Percentiles rank a stretch among this genome's conserved stretches.
Conservation (phyloP, 2,329 filamentous ascomycete genomes). For the Plectosphaerella cucumerina region DNA sequence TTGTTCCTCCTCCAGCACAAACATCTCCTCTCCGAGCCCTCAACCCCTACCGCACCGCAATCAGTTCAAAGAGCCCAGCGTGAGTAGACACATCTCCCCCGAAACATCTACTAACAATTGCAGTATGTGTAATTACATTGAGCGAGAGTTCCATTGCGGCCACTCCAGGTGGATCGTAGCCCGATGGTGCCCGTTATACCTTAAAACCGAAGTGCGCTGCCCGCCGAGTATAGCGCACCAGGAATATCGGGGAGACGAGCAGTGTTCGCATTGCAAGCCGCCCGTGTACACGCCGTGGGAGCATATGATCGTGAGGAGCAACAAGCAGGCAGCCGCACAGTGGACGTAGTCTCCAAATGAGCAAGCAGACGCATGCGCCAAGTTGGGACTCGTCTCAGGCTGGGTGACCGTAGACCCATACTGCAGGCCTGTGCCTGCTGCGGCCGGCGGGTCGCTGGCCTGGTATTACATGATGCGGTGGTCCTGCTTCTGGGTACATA, state of each 20-base stretch:
- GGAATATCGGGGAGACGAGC: constrained; percentile 29
- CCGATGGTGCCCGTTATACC: constrained; percentile 38
- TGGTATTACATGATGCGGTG: too few relatives aligned
- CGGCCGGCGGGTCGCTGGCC: too few relatives aligned
- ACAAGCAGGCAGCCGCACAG: neutral
- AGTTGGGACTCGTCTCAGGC: too few relatives aligned
- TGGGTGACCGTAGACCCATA: too few relatives aligned
- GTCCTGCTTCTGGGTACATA: too few relatives aligned
- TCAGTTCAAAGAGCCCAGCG: too few relatives aligned
- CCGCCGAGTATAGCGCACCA: constrained; percentile 38
- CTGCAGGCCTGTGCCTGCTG: too few relatives aligned
- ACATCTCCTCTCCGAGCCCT: too few relatives aligned
- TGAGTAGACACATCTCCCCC: too few relatives aligned
- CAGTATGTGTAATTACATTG: constrained; percentile 48
- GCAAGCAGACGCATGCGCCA: too few relatives aligned
- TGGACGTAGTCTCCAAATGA: neutral
- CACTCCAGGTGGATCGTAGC: constrained; percentile 46
- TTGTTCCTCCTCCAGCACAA: too few relatives aligned
- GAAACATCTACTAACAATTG: neutral
- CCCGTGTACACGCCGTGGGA: neutral
- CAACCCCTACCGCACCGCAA: too few relatives aligned
- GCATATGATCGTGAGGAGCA: neutral
- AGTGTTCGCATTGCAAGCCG: neutral
- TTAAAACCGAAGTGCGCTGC: constrained; percentile 37
- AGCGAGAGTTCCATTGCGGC: constrained; percentile 35